Evolutionary conservation across 2,329 filamentous ascomycete species (phyloP).

Genomic region (Colletotrichum chlorophyti): DNA sequence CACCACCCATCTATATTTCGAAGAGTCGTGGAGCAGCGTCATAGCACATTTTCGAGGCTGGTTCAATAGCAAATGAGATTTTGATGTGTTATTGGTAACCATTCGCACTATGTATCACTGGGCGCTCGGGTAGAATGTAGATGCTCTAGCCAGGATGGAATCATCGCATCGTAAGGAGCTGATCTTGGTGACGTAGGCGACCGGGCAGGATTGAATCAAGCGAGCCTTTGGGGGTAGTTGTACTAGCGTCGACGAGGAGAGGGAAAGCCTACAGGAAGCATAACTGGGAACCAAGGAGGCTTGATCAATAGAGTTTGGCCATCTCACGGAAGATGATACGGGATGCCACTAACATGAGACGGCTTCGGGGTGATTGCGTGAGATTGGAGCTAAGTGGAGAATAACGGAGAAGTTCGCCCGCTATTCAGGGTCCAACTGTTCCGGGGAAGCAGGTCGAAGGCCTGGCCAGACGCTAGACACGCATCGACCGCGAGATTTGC

Average conservation of each 20-base stretch:
- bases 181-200: too few relatives aligned
- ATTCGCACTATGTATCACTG: too few relatives aligned
- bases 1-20: too few relatives aligned
- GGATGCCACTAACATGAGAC: conserved; percentile 17
- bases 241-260: too few relatives aligned
- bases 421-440: conserved; percentile 15
- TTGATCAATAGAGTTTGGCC: conserved; percentile 11
- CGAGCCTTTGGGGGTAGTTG: too few relatives aligned
- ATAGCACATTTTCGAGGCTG: neutral
- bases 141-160: too few relatives aligned
- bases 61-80: too few relatives aligned
- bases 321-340: conserved; percentile 1
- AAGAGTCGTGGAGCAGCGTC: too few relatives aligned
- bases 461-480: neutral
- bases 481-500: neutral
- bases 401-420: conserved; percentile 13
- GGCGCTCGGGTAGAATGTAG: neutral
- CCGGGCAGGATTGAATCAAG: too few relatives aligned
- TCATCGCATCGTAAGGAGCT: too few relatives aligned
- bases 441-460: conserved; percentile 18
- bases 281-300: neutral
- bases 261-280: too few relatives aligned
- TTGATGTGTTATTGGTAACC: too few relatives aligned
- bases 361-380: conserved; percentile 10
- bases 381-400: conserved; percentile 6